Base-by-base conservation (phyloP, 1,284 basidiomycete genomes). In the Rhodotorula sp. region DNA sequence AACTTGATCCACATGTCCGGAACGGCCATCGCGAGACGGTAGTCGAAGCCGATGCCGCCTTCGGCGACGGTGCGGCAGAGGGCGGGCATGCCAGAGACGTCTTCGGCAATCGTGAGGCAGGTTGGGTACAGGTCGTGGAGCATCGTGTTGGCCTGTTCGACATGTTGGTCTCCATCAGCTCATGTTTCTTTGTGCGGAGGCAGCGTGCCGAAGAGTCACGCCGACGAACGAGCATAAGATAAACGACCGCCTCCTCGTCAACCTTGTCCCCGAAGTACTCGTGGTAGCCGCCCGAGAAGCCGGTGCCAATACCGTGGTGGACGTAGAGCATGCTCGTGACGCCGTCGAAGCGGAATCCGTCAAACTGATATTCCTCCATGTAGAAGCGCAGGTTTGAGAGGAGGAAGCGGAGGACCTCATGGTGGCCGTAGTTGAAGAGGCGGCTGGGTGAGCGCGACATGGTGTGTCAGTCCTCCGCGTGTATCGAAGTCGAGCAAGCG, bases 1-100 rank as follows among this genome's bases (percentile, higher is more conserved):
- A 98, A 84, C 82, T 99, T 98, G 85, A 99, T 99, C 93, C 94
- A 99, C 94, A 97, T 98, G 81, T 99, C 95, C 8, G 95, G 95
- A 60, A 99, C 87, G 15, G 95, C 95, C 95, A 99, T 99, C 31
- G 92, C 92, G 57, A 99, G 83, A 28, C 95, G 89, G 81, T 98
- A 99, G 82, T 99, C 95, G 80, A 99, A 99, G 2, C 95, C 95
- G 60, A 99, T 84, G 31, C 95, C 95, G 56, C 95, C 95, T 74
- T 89, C 86, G 28, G 82, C 77, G 34, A 90, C 88, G 0, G 93
- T 88, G 24, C 87, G 84, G 77, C 95, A 90, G 28, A 99, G 87
- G 2, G 96, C 88, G 2, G 95, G 95, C 95, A 99, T 99, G 30
- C 95, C 95, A 18, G 93, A 96, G 28, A 95, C 95, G 78, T 99